A percentile compares a stretch with the other conserved stretches of the same genome.
phyloP scores from a whole-genome alignment of 371 early-diverging fungal species.

The Zopfochytrium polystomum region DNA sequence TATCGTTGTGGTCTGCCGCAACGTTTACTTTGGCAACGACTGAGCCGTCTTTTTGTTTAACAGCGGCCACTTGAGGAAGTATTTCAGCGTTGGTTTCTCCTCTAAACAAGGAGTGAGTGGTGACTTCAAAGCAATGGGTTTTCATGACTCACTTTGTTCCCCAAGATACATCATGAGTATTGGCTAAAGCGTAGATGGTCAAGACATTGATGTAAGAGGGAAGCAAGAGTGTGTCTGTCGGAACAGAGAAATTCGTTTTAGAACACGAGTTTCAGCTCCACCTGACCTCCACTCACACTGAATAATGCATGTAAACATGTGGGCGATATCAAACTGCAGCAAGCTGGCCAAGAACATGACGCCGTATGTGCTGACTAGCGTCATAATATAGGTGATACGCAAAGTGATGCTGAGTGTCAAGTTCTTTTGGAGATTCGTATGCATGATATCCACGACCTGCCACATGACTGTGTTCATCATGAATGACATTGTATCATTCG shows the following conservation, averaged over 20 bases:
- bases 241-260: too few species aligned
- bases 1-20: conserved; percentile 73
- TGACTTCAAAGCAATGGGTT: too few species aligned
- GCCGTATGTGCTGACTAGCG: conserved; percentile 77
- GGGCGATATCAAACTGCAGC: conserved; percentile 41
- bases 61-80: conserved; percentile 26
- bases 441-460: conserved; percentile 6
- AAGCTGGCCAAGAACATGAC: conserved; percentile 53
- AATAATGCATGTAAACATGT: conserved; percentile 31
- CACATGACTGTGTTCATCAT: background rate
- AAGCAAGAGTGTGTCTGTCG: conserved; percentile 74
- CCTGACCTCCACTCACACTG: too few species aligned
- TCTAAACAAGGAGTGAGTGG: too few species aligned
- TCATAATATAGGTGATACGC: conserved; percentile 75
- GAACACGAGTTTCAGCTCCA: too few species aligned
- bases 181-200: conserved; percentile 78
- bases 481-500: conserved; percentile 24
- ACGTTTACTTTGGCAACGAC: conserved; percentile 57
- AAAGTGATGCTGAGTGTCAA: conserved; percentile 55
- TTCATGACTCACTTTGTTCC: too few species aligned
- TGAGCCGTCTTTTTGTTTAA: conserved; percentile 41
- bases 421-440: too few species aligned
- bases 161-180: conserved; percentile 72
- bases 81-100: conserved; percentile 36
- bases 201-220: conserved; percentile 72